phyloP scores from a whole-genome alignment of 768 basidiomycete species.

The Boletus barrowsii region DNA sequence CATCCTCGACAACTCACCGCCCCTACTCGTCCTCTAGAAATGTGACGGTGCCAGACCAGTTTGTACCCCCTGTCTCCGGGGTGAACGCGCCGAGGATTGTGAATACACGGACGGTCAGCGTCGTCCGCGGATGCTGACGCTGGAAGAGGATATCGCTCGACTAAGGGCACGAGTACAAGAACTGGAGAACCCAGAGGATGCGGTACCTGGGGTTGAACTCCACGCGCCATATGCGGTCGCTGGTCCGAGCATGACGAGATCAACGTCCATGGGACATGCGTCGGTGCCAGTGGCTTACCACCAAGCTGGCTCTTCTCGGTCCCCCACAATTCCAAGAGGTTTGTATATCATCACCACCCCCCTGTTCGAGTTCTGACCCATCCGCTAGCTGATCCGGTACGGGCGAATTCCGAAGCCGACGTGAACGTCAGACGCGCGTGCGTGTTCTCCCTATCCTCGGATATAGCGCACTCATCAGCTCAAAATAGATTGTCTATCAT shows the following conservation, averaged over 20 bases:
- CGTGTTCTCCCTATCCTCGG: background rate
- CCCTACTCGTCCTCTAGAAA: slow-evolving; percentile 39
- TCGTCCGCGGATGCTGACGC: slow-evolving; percentile 54
- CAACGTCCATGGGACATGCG: background rate
- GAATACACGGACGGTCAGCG: slow-evolving; percentile 67
- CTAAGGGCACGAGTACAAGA: slow-evolving; percentile 57
- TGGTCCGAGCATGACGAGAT: background rate
- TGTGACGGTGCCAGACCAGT: slow-evolving; percentile 65
- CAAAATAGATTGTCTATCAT: slow-evolving; percentile 35
- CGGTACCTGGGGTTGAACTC: slow-evolving; percentile 46
- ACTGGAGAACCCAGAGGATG: slow-evolving; percentile 50
- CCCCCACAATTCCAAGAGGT: background rate
- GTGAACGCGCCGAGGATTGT: slow-evolving; percentile 63
- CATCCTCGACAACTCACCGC: background rate
- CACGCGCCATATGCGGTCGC: slow-evolving; percentile 44
- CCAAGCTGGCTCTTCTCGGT: background rate
- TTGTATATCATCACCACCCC: background rate
- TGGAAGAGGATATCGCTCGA: slow-evolving; percentile 58
- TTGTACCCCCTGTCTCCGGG: slow-evolving; percentile 60
- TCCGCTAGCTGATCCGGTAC: background rate
- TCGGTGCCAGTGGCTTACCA: background rate
- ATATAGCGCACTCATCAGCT: background rate
- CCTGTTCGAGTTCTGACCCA: background rate
- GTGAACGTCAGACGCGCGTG: slow-evolving; percentile 10
- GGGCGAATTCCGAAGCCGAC: background rate